Conservation (phyloP, 768 basidiomycete genomes). For the Coprinopsis cinerea region DNA sequence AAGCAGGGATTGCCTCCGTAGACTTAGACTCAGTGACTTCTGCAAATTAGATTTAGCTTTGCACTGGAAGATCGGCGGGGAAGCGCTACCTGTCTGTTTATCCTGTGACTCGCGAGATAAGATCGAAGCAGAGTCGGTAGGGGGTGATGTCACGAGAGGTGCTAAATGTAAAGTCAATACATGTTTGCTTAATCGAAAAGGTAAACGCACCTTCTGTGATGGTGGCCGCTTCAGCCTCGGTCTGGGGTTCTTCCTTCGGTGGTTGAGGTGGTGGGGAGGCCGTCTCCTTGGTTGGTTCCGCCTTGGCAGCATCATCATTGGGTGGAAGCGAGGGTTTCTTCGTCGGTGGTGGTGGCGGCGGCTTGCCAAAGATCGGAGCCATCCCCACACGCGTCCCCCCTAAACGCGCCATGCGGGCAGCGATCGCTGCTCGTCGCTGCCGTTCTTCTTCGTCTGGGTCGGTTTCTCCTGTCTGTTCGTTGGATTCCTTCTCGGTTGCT, state of each 20-base stretch:
- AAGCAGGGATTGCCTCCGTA: slow-evolving; percentile 16
- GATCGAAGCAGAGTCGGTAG: not conserved
- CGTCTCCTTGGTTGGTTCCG: slow-evolving; percentile 4
- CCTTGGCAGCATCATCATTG: slow-evolving; percentile 16
- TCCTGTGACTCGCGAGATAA: not conserved
- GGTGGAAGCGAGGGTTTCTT: slow-evolving; percentile 18
- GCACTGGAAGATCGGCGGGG: too few species aligned
- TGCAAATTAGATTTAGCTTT: too few species aligned
- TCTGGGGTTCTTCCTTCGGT: not conserved
- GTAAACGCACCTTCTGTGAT: slow-evolving; percentile 6
- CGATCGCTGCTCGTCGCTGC: slow-evolving; percentile 79
- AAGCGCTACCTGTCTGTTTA: not conserved
- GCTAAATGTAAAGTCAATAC: not conserved
- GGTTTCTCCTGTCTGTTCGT: slow-evolving; percentile 21
- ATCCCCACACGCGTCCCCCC: slow-evolving; percentile 83
- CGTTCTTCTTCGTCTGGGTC: slow-evolving; percentile 70
- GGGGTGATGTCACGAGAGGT: not conserved
- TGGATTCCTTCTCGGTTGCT: slow-evolving; percentile 10
- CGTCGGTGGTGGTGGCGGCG: slow-evolving; percentile 27
- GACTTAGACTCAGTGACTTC: not conserved
- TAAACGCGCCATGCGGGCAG: slow-evolving; percentile 88
- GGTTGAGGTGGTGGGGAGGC: not conserved
- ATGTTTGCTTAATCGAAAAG: not conserved
- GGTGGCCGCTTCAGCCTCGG: too few species aligned
- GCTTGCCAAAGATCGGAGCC: slow-evolving; percentile 61